Evolutionary conservation across 345 rosid genomes (phyloP), one percentile per base, ranked within the genome.

Genomic region (Melaleuca alternifolia): DNA sequence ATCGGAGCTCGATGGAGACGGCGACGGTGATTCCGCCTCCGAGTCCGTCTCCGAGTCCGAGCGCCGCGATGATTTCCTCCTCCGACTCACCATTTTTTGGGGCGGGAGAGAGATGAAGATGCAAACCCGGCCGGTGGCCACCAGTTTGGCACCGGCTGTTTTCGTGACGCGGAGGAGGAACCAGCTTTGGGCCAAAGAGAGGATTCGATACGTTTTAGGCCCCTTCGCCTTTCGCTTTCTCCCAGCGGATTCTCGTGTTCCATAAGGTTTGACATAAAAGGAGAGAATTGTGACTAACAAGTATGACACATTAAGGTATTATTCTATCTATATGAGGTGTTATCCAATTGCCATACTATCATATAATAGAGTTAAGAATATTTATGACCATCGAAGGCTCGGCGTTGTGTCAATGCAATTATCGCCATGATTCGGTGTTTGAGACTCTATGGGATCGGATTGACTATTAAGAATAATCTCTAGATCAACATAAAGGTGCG

Each of bases 1-100:
- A 46, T 90, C 92, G 6, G 93, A 91, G 86, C 85, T 84, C 18
- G 91, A 89, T 3, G 90, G 88, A 10, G 92, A 88, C 13, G 94
- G 90, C 2, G 92, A 89, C 12, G 24, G 33, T 13, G 85, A 84
- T 56, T 57, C 86, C 37, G 53, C 20, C 41, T 16, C 86, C 12
- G 59, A 56, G 82, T 76, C 28, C 59, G 54, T 16, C 77, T 48
- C 84, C 44, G 84, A 83, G 41, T 83, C 85, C 85, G 85, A 83
- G 44, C 57, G 81, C 81, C 81, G 81, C 81, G 81, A 71, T 21
- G 48, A 83, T 50, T 83, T 83, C 50, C 44, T 83, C 85, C 59
- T 51, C 84, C 84, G 84, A 5, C 41, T 53, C 46, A 18, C 84
- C 84, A 83, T 83, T 16, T 10, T 51, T 12, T 5, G 44, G 85